Evolutionary conservation across 768 basidiomycete genomes (phyloP), one percentile per base, ranked within the genome.

Genomic region (Trametes punicea): DNA sequence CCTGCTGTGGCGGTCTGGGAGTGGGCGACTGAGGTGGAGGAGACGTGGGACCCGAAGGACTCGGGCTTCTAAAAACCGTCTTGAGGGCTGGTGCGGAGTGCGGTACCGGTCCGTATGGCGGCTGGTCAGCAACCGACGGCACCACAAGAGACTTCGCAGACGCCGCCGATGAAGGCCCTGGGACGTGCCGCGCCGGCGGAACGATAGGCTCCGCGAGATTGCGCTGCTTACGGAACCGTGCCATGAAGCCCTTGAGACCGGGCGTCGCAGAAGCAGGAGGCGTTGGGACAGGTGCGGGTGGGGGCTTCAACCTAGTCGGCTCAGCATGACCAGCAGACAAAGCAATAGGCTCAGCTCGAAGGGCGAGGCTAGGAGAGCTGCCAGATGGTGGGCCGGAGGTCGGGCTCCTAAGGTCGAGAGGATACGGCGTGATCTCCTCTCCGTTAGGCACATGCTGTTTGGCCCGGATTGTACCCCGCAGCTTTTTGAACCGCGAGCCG

Each of bases 221-320:
- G n/a, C 68, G 65, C 26, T 62, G 65, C 51, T 72, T 73, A 40
- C 88, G 79, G 67, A 92, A 88, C 27, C 87, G 82, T 26, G 88
- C 81, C 81, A 93, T 90, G 69, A 93, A 85, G 13, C 89, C 85
- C 69, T 83, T 88, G 23, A 92, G 65, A 20, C 88, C 85, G 30
- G 90, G 90, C 18, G 84, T 77, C 25, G 87, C 81, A 20, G 85
- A 83, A 3, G 87, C 81, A 62, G 87, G 83, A n/a, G 87, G 85
- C 57, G 79, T 82, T 2, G 81, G 70, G 27, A 81, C 30, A 10
- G 57, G 62, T 5, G 62, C 60, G 10, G 64, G 69, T 18, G 81
- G 70, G 3, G 80, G 75, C 66, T 83, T 87, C 57, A 80, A 77
- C 61, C 81, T 76, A 21, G 70, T 72, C 16, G 73, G 63, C 46